Evolutionary conservation across 306 rosid genomes (phyloP).

Genomic region (Malus domestica): ASM211411v1 NC_041795.1:2899501-2900000

Average conservation of each 20-base stretch:
- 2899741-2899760: neutral
- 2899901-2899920: neutral
- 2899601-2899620: slow-evolving; percentile 49
- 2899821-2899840: neutral
- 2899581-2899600: slow-evolving; percentile 36
- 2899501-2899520: slow-evolving; percentile 28
- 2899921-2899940: neutral
- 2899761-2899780: neutral
- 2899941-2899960: neutral
- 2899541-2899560: neutral
- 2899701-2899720: neutral
- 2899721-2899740: neutral
- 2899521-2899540: slow-evolving; percentile 14
- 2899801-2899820: neutral
- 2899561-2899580: neutral
- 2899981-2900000: neutral
- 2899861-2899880: neutral
- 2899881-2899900: too few relatives aligned
- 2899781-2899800: neutral
- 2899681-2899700: neutral
- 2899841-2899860: neutral
- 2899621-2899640: slow-evolving; percentile 80
- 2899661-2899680: neutral
- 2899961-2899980: neutral
- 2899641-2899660: neutral